Evolutionary conservation across 2,329 filamentous ascomycete genomes (phyloP), one percentile per base, ranked within the genome.

Genomic region (Diaporthe ilicicola): DNA sequence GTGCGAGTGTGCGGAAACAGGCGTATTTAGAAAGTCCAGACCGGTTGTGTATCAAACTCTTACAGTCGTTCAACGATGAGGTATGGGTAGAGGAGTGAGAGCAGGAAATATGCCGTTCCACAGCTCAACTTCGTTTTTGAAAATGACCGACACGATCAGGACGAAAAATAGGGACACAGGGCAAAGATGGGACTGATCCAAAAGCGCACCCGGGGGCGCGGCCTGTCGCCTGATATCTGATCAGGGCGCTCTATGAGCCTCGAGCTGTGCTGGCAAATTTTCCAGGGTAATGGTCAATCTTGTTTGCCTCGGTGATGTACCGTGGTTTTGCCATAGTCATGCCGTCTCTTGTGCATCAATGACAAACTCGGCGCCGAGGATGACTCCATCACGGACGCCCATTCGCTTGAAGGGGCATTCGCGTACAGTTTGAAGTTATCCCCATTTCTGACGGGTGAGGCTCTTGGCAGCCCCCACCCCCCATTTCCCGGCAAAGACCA

Each of bases 361-460:
- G 59, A 62, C 19, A 48, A 62, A 24, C 59, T 62, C 59, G 59
- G 48, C 24, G 51, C 48, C 50, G 51, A 54, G 64, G 50, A 22
- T 12, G 44, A 29, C 64, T 22, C 48, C 34, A 24, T 67, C 51
- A 3, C 19, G n/a, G 39, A 17, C 64, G 64, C 59, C 44, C 59
- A 37, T 64, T 64, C 29, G 59, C 59, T 37, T 44, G 7, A 64
- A 64, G 44, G 12, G 59, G 59, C 44, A 37, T 64, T 64, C 59
- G 59, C 44, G 59, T 64, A 50, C 59, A 50, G 59, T 64, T 64
- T 64, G 59, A 64, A 50, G 59, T 64, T 64, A 64, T 64, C 37
- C 59, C 44, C 59, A 64, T 34, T 50, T 44, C 59, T 64, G 44
- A 64, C 59, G 59, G 59, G 44, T 13, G 15, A 64, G 17, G 44